Base-by-base conservation (phyloP, 345 rosid species). In the Rhodamnia argentea region DNA sequence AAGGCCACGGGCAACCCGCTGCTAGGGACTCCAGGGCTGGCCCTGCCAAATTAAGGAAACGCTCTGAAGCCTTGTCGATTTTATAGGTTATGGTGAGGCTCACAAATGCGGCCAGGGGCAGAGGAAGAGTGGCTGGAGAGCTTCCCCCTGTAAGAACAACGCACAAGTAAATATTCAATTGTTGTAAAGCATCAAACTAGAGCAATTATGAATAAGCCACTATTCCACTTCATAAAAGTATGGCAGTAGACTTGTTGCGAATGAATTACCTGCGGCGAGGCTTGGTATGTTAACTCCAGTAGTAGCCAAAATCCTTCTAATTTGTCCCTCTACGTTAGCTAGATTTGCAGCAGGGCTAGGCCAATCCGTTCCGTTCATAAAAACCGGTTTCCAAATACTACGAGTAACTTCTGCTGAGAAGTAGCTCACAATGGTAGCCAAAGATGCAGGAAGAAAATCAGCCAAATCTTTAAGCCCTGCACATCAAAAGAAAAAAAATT, bases 1-100 rank as follows among this genome's bases (percentile, higher is more conserved):
- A 95, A 84, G 99, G 99, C 99, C 99, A 97, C 10, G 98, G 99
- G 86, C 99, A 97, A 85, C 96, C 94, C 78, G 99, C 95, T 86
- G 98, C 98, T 84, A 97, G 95, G 90, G 94, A 89, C 89, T 91
- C 98, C 90, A 97, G 86, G 74, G 99, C 96, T 76, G 98, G 98
- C 85, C 94, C 99, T 87, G 98, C 93, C 84, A 97, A 88, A 89
- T 93, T 93, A 85, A 97, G 98, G 89, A 90, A 93, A 85, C 98
- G 90, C 85, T 97, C 98, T 14, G 98, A 95, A 74, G 89, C 93
- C 90, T 94, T 95, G 90, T 96, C 99, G 3, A 97, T 93, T 88
- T 94, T 96, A 82, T 97, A 97, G 55, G 99, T 97, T 81, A 97
- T 97, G 64, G 99, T 95, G 64, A 97, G 94, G 94, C 99, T 97